phyloP scores from a whole-genome alignment of 345 rosid species.

The Eucalyptus rudis region DNA sequence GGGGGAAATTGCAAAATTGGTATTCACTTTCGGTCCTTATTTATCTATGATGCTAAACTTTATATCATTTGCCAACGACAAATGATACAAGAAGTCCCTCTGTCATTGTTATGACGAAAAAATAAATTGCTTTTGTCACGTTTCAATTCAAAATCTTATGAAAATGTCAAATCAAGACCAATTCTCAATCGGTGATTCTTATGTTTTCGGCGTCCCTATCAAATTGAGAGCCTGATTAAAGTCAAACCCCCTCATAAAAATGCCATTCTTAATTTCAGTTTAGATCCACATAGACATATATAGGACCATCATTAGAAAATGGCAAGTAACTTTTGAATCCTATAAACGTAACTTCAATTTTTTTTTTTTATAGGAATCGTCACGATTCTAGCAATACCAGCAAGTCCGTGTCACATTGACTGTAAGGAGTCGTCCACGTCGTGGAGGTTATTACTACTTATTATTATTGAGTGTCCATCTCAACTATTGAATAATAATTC shows the following conservation, averaged over 20 bases:
- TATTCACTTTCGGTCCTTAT: background rate
- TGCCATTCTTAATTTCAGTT: background rate
- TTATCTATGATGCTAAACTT: background rate
- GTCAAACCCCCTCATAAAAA: background rate
- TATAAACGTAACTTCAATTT: too few species aligned
- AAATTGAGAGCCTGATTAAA: background rate
- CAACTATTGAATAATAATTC: background rate
- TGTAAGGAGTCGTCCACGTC: background rate
- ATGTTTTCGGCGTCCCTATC: background rate
- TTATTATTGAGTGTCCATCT: too few species aligned
- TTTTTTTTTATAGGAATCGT: background rate
- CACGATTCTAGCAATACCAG: background rate
- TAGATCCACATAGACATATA: background rate
- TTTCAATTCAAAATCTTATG: background rate
- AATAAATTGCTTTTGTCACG: background rate
- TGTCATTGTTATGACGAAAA: background rate
- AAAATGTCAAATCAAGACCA: background rate
- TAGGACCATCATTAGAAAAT: background rate
- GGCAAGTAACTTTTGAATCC: background rate
- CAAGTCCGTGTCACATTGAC: background rate
- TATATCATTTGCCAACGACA: background rate
- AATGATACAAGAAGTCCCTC: background rate
- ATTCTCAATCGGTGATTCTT: background rate
- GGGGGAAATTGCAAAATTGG: background rate
- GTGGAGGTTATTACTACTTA: background rate